Evolutionary conservation across 2,329 filamentous ascomycete species (phyloP).

Genomic region (Cytospora piceae): DNA sequence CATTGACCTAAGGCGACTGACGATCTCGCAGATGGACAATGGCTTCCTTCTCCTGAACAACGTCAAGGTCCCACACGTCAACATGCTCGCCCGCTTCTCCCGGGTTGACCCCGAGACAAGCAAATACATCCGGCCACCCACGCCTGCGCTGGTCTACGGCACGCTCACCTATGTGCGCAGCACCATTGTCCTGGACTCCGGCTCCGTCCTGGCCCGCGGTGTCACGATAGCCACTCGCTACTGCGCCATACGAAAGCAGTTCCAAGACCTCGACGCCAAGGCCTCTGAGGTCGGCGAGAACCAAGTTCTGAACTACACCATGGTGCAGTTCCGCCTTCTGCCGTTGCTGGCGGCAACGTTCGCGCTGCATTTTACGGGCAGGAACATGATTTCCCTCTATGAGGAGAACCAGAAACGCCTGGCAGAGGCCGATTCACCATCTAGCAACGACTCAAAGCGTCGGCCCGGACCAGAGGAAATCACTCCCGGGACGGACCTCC

Average conservation of each 20-base stretch:
- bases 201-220: constrained; percentile 71
- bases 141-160: constrained; percentile 71
- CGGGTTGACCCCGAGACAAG: constrained; percentile 68
- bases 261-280: constrained; percentile 71
- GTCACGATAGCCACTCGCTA: constrained; percentile 80
- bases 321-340: constrained; percentile 75
- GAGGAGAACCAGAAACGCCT: constrained; percentile 73
- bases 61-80: constrained; percentile 73
- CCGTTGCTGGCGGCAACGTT: constrained; percentile 75
- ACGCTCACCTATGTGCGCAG: constrained; percentile 77
- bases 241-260: constrained; percentile 74
- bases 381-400: constrained; percentile 75
- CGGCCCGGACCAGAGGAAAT: constrained; percentile 71
- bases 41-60: constrained; percentile 79
- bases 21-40: constrained; percentile 65
- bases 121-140: constrained; percentile 69
- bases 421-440: constrained; percentile 43
- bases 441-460: constrained; percentile 44
- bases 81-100: constrained; percentile 75
- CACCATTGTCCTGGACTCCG: constrained; percentile 74
- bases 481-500: constrained; percentile 65
- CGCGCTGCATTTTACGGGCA: constrained; percentile 79
- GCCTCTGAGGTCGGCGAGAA: constrained; percentile 63
- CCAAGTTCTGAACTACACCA: constrained; percentile 79
- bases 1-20: neutral